A percentile compares a stretch with the other conserved stretches of the same genome.
Evolutionary conservation across 1,284 basidiomycete species (phyloP).

Genomic region (Ceratobasidium sp.): DNA sequence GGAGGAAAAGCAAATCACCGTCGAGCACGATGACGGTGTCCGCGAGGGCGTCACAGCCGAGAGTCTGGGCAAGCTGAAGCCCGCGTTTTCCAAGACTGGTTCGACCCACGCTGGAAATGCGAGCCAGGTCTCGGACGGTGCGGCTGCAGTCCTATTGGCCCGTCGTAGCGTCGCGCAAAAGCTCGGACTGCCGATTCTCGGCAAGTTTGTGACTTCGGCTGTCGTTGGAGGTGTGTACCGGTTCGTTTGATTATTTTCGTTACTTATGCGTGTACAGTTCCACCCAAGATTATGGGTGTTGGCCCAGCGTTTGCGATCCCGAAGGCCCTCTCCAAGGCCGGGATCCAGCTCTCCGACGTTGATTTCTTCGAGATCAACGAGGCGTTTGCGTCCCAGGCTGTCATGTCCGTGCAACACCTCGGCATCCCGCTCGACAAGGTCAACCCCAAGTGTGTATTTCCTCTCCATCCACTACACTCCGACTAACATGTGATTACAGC

Average conservation of each 20-base stretch:
- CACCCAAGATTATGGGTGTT: slow-evolving; percentile 54
- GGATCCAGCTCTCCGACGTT: slow-evolving; percentile 76
- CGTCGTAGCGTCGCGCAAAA: slow-evolving; percentile 86
- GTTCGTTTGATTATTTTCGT: neutral
- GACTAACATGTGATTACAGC: slow-evolving; percentile 18
- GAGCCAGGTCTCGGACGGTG: slow-evolving; percentile 96
- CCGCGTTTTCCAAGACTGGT: slow-evolving; percentile 90
- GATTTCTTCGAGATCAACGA: slow-evolving; percentile 97
- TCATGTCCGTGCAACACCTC: slow-evolving; percentile 79
- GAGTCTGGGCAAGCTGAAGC: slow-evolving; percentile 89
- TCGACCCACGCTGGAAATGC: slow-evolving; percentile 92
- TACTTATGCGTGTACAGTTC: slow-evolving; percentile 34
- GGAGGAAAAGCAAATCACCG: slow-evolving; percentile 77
- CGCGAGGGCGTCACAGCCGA: slow-evolving; percentile 89
- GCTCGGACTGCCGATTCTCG: slow-evolving; percentile 88
- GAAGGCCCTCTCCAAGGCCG: slow-evolving; percentile 76
- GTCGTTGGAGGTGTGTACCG: slow-evolving; percentile 71
- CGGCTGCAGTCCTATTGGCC: slow-evolving; percentile 90
- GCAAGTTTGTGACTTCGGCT: slow-evolving; percentile 84
- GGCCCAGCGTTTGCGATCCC: slow-evolving; percentile 93
- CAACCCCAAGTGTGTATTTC: slow-evolving; percentile 62
- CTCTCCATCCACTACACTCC: neutral
- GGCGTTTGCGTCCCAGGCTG: slow-evolving; percentile 84
- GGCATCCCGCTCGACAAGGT: slow-evolving; percentile 81
- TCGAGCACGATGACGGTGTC: slow-evolving; percentile 91